Evolutionary conservation across 129 eudicot genomes (phyloP).

Genomic region (Cynara cardunculus): DNA sequence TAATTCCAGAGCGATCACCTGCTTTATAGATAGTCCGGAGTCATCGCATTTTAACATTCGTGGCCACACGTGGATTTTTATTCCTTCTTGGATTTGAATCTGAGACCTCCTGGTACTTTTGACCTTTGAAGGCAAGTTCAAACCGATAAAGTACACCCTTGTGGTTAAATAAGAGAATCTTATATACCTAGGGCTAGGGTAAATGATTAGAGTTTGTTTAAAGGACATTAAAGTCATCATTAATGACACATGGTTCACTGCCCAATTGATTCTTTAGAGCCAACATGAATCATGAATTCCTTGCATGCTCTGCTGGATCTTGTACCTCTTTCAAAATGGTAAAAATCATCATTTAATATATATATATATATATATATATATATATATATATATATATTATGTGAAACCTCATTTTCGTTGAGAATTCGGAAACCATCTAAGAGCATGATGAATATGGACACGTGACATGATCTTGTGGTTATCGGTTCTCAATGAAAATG

Average conservation of each 20-base stretch:
- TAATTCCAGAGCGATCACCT: no score
- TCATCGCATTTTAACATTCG: no score
- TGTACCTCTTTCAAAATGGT: constrained; percentile 20
- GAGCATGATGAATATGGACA: background rate
- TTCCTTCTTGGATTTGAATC: no score
- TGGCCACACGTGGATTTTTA: no score
- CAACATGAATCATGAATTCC: constrained; percentile 34
- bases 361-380: background rate
- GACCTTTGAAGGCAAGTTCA: no score
- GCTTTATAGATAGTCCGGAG: no score
- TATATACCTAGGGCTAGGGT: constrained; percentile 12
- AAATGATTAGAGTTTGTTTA: constrained; percentile 8
- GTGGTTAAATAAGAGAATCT: constrained; percentile 1
- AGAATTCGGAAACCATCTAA: no score
- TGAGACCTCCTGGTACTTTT: no score
- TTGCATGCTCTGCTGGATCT: constrained; percentile 38
- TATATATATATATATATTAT: background rate
- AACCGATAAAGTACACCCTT: no score
- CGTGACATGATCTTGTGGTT: no score
- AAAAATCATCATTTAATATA: background rate
- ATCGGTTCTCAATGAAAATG: no score
- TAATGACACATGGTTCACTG: constrained; percentile 33
- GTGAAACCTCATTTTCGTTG: background rate
- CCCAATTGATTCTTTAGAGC: constrained; percentile 25
- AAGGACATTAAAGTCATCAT: constrained; percentile 32